These are phyloP conservation scores for Thecaphora frezii DNA, from an alignment of 1,284 basidiomycete species.

Conservation along the genomic window DNA sequence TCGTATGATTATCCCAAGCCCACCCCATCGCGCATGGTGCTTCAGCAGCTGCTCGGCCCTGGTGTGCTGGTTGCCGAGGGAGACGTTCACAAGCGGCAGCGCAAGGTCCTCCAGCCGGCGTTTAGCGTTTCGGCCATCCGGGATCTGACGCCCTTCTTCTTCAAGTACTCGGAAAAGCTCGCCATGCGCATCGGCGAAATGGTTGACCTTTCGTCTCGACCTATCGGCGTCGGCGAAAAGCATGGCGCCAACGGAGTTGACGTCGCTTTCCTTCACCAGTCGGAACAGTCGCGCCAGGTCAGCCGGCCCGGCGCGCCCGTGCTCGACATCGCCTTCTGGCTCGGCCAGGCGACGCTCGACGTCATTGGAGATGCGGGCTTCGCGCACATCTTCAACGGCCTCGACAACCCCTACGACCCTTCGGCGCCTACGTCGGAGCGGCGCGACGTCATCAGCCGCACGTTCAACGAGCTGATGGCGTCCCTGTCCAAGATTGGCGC, in stretches of 20 bases:
- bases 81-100: conserved; percentile 47
- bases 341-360: conserved; percentile 38
- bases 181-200: conserved; percentile 23
- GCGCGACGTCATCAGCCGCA: conserved; percentile 26
- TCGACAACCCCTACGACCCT: conserved; percentile 19
- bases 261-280: conserved; percentile 13
- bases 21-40: conserved; percentile 13
- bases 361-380: conserved; percentile 52
- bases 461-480: conserved; percentile 36
- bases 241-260: conserved; percentile 13
- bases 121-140: conserved; percentile 44
- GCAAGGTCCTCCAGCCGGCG: conserved; percentile 51
- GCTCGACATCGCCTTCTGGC: conserved; percentile 34
- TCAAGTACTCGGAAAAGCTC: conserved; percentile 24
- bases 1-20: conserved; percentile 54
- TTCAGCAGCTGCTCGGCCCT: conserved; percentile 48
- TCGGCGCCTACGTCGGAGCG: conserved; percentile 6
- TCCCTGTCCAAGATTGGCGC: conserved; percentile 20
- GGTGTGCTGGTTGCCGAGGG: conserved; percentile 51
- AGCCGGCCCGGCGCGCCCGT: conserved; percentile 25
- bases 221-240: background rate
- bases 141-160: conserved; percentile 44
- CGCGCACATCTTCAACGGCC: conserved; percentile 33
- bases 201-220: conserved; percentile 21
- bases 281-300: conserved; percentile 3